Conservation (phyloP, 768 basidiomycete species). For the Calocybe indica region DNA sequence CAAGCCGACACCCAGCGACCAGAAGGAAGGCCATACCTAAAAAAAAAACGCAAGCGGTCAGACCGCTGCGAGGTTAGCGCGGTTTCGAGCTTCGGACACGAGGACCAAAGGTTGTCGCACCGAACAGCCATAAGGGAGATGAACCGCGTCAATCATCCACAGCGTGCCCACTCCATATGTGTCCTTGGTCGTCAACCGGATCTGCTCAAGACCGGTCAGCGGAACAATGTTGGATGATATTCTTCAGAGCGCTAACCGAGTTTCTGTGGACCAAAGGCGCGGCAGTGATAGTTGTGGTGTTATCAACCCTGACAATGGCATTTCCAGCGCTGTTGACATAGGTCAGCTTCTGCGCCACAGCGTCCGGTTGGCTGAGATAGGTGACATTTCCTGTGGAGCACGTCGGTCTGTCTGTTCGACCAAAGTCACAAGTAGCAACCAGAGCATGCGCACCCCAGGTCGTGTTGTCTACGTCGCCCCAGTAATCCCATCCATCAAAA, state of each 20-base stretch:
- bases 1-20: slow-evolving; percentile 32
- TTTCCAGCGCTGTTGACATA: slow-evolving; percentile 52
- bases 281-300: slow-evolving; percentile 43
- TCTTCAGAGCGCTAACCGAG: slow-evolving; percentile 33
- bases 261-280: slow-evolving; percentile 43
- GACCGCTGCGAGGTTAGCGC: background rate
- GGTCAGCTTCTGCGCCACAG: slow-evolving; percentile 32
- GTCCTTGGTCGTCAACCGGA: slow-evolving; percentile 37
- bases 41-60: background rate
- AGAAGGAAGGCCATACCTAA: slow-evolving; percentile 42
- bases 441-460: slow-evolving; percentile 23
- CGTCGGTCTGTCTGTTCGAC: background rate
- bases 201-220: slow-evolving; percentile 13
- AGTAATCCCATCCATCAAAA: slow-evolving; percentile 48
- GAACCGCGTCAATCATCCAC: slow-evolving; percentile 36
- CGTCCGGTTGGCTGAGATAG: slow-evolving; percentile 38
- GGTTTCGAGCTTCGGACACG: no score
- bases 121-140: slow-evolving; percentile 53
- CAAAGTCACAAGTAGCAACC: background rate
- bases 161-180: slow-evolving; percentile 34
- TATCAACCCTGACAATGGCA: slow-evolving; percentile 71
- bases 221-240: background rate
- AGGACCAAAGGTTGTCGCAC: slow-evolving; percentile 21
- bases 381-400: slow-evolving; percentile 31
- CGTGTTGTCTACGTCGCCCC: slow-evolving; percentile 37